Evolutionary conservation across 2,329 filamentous ascomycete genomes (phyloP).

Genomic region (Alternaria hordeiaustralica): DNA sequence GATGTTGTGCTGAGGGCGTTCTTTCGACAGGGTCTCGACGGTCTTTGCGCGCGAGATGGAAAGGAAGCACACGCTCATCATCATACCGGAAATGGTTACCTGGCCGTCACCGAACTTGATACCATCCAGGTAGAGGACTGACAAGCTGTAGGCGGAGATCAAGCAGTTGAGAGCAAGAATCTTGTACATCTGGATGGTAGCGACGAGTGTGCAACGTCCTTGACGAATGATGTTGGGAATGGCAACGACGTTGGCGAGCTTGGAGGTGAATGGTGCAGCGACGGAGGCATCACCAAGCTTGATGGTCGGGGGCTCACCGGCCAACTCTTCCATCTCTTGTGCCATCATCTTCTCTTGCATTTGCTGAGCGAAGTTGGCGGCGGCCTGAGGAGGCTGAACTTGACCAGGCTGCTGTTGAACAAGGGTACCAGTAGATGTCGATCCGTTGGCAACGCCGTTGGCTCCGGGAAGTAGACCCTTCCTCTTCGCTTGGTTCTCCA

Average conservation of each 20-base stretch:
- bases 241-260: slow-evolving; percentile 94
- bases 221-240: slow-evolving; percentile 98
- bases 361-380: slow-evolving; percentile 75
- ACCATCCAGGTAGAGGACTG: slow-evolving; percentile 93
- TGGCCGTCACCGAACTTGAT: slow-evolving; percentile 99
- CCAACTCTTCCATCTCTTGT: slow-evolving; percentile 72
- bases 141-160: slow-evolving; percentile 96
- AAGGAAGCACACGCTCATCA: slow-evolving; percentile 99
- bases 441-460: slow-evolving; percentile 41
- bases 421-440: slow-evolving; percentile 25
- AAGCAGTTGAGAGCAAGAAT: slow-evolving; percentile 97
- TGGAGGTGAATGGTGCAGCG: slow-evolving; percentile 95
- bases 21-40: slow-evolving; percentile 93
- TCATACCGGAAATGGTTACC: slow-evolving; percentile 98
- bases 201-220: slow-evolving; percentile 94
- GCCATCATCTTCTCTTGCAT: slow-evolving; percentile 83
- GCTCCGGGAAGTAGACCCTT: slow-evolving; percentile 71
- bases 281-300: slow-evolving; percentile 98
- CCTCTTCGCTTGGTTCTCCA: slow-evolving; percentile 81
- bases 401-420: slow-evolving; percentile 58
- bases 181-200: slow-evolving; percentile 99
- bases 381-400: slow-evolving; percentile 63
- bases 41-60: slow-evolving; percentile 97
- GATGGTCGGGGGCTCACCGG: slow-evolving; percentile 90
- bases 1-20: slow-evolving; percentile 97